A percentile compares a stretch with the other conserved stretches of the same genome.
Conservation (phyloP, 257 asterid genomes). For the Verbascum thapsus region DNA sequence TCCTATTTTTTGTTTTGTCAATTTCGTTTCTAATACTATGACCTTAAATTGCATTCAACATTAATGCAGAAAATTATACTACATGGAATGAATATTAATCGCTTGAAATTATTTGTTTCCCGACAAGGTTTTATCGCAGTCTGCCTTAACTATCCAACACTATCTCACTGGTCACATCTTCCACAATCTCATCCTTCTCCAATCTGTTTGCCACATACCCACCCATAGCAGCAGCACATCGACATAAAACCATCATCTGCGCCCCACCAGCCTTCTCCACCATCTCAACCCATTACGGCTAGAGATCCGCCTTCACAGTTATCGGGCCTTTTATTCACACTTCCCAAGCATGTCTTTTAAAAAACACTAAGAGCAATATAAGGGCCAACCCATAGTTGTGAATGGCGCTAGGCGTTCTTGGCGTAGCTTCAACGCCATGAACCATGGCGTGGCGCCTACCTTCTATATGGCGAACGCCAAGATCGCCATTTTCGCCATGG, state of each 20-base stretch:
- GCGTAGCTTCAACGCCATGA: too few species aligned
- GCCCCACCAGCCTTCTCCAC: constrained; percentile 1
- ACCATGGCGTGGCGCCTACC: too few species aligned
- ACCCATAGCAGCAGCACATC: not conserved
- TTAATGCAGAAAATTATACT: not conserved
- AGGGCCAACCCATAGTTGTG: too few species aligned
- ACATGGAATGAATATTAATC: not conserved
- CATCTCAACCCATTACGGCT: not conserved
- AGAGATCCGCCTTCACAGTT: not conserved
- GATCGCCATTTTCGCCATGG: too few species aligned
- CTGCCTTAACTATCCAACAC: constrained; percentile 5
- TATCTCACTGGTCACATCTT: constrained; percentile 2
- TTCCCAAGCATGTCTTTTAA: not conserved
- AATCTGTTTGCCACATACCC: not conserved
- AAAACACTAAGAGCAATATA: too few species aligned
- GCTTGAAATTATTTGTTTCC: not conserved
- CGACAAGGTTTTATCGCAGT: not conserved
- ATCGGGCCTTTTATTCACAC: not conserved
- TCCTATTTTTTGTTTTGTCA: too few species aligned
- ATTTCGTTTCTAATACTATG: too few species aligned
- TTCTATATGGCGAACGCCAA: too few species aligned
- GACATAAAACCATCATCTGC: not conserved
- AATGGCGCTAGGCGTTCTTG: too few species aligned
- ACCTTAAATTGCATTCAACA: not conserved
- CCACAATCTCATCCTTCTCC: constrained; percentile 4